These are phyloP conservation scores for Cutaneotrichosporon dermatis DNA, from an alignment of 1,284 basidiomycete species.

Conservation along the genomic window DNA sequence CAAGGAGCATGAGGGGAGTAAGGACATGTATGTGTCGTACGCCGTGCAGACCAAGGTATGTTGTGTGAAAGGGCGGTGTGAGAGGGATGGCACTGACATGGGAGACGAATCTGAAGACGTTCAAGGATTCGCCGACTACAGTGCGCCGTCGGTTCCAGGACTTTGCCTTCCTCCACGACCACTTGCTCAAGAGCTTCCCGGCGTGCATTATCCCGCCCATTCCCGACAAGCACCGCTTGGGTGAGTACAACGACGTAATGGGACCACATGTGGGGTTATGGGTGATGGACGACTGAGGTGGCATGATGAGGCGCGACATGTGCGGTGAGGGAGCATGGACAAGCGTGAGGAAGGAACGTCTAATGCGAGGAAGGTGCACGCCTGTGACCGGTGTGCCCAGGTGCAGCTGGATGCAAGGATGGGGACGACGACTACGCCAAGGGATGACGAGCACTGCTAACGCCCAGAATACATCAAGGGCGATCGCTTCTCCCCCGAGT, in stretches of 20 bases:
- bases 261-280: no score
- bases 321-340: no score
- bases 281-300: no score
- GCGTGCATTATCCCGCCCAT: conserved; percentile 94
- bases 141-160: conserved; percentile 91
- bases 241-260: conserved; percentile 53
- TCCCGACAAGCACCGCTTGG: conserved; percentile 92
- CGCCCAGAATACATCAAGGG: conserved; percentile 87
- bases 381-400: no score
- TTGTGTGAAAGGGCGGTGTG: no score
- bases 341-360: no score
- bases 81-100: no score
- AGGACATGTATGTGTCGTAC: conserved; percentile 94
- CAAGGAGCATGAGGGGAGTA: conserved; percentile 92
- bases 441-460: background rate
- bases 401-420: no score
- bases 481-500: conserved; percentile 93
- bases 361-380: no score
- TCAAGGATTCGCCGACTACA: conserved; percentile 56
- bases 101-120: conserved; percentile 44
- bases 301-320: no score
- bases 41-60: conserved; percentile 74
- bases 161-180: conserved; percentile 88
- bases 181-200: conserved; percentile 86
- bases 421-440: no score